Percentiles rank a stretch among this genome's conserved stretches.
Evolutionary conservation across 1,284 basidiomycete species (phyloP).

Genomic region (Moesziomyces aphidis): DNA sequence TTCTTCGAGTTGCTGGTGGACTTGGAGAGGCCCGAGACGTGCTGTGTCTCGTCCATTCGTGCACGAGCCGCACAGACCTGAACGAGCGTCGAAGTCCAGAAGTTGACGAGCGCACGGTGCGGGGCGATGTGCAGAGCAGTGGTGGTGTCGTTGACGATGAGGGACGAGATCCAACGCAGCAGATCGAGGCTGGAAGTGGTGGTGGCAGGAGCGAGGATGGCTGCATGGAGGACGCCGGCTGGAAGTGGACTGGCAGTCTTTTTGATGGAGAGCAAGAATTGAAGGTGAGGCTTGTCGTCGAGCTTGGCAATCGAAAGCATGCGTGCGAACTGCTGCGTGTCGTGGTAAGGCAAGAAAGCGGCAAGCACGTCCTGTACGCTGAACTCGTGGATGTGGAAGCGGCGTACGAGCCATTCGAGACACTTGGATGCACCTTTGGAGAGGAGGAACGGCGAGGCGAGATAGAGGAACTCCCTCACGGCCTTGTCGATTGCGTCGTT

Average conservation of each 20-base stretch:
- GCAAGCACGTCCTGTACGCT: slow-evolving; percentile 83
- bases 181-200: slow-evolving; percentile 74
- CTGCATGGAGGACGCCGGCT: slow-evolving; percentile 53
- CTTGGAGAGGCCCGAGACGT: slow-evolving; percentile 49
- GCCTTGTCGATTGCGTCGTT: slow-evolving; percentile 75
- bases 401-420: slow-evolving; percentile 94
- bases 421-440: slow-evolving; percentile 85
- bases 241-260: slow-evolving; percentile 60
- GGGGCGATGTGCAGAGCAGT: slow-evolving; percentile 73
- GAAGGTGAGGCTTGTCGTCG: slow-evolving; percentile 42
- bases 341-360: slow-evolving; percentile 93
- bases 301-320: slow-evolving; percentile 84
- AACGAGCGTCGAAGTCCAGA: slow-evolving; percentile 84
- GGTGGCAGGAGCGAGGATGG: slow-evolving; percentile 62
- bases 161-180: slow-evolving; percentile 74
- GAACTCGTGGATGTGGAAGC: slow-evolving; percentile 95
- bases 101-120: slow-evolving; percentile 82
- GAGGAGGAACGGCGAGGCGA: slow-evolving; percentile 83
- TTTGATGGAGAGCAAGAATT: slow-evolving; percentile 57
- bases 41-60: slow-evolving; percentile 69
- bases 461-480: slow-evolving; percentile 77
- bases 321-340: slow-evolving; percentile 92
- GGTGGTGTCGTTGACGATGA: slow-evolving; percentile 70
- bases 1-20: slow-evolving; percentile 50
- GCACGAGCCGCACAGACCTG: slow-evolving; percentile 72